Evolutionary conservation across 108 stramenopile genomes (phyloP), one percentile per base, ranked within the genome.

Genomic region (Nannochloropsis gaditana): DNA sequence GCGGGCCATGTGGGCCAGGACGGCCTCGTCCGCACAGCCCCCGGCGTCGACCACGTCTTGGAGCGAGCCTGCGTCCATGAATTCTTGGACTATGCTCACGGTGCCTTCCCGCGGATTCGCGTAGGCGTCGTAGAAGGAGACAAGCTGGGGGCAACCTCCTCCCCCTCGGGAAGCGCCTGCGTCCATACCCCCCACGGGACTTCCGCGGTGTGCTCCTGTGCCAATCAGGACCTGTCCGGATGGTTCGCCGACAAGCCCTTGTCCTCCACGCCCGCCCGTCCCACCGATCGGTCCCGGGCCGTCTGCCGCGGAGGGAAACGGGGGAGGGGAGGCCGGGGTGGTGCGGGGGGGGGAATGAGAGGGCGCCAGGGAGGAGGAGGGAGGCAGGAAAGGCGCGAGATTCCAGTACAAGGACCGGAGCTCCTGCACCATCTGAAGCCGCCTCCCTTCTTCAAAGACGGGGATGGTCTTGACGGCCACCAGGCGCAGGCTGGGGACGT

Each of bases 121-220:
- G 91, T 91, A 93, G 9, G 93, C 93, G 84, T 93, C 92, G 87
- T 91, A 90, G 47, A 93, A 91, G 11, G 86, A 47, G 31, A 93
- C 91, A 5, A 93, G 86, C 31, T 81, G 83, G 88, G 84, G 84
- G 43, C 43, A 85, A 8, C 42, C 19, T 11, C 10, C 73, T 15
- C 43, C 11, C 80, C 59, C 59, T 19, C 19, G 17, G 17, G 17
- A 15, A 19, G 59, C 59, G 17, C 59, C 59, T 19, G 19, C 17
- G 59, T 19, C 15, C 15, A 73, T 15, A 19, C 1, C 17, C 17
- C 19, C 17, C 15, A 1, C 15, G 19, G 59, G 15, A 73, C 15
- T 19, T 19, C 15, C 19, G 19, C 15, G 19, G 19, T 19, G 59
- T 19, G 80, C 21, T 17, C 42, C 41, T 81, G 42, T 81, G 42